These are phyloP conservation scores for Zygnema circumcarinatum DNA, from an alignment of 139 green algal genomes.

Conservation along the genomic window DNA sequence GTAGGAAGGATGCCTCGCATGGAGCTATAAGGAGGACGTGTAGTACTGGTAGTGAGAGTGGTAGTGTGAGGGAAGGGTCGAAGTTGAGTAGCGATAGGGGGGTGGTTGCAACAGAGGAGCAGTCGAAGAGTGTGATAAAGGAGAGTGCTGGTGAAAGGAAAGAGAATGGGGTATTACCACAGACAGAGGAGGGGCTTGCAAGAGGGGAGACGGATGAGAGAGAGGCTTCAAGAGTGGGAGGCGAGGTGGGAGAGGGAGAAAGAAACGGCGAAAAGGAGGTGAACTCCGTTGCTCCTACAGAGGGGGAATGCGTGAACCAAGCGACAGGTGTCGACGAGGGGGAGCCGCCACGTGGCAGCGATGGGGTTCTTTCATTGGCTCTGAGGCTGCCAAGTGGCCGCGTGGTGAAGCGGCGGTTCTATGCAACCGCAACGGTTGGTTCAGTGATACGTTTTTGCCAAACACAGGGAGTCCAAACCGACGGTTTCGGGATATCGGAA, in stretches of 20 bases:
- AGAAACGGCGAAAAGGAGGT: neutral
- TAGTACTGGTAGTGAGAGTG: neutral
- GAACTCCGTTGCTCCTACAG: neutral
- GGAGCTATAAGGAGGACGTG: neutral
- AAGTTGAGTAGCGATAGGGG: neutral
- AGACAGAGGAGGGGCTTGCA: constrained; percentile 1
- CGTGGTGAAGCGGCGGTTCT: neutral
- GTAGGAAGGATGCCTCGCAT: neutral
- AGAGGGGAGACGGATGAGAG: neutral
- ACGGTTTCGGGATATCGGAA: neutral
- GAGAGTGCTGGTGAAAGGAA: too few species aligned
- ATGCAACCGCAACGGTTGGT: neutral
- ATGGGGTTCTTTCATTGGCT: constrained; percentile 14
- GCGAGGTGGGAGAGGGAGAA: constrained; percentile 11
- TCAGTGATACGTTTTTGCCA: neutral
- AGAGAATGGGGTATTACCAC: neutral
- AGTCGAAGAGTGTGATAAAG: too few species aligned
- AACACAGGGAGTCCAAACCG: neutral
- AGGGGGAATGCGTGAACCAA: neutral
- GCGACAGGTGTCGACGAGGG: neutral
- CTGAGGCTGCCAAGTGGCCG: constrained; percentile 10
- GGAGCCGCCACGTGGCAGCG: neutral
- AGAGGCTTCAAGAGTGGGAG: neutral
- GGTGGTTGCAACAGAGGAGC: neutral
- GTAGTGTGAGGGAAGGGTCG: neutral